A percentile compares a stretch with the other conserved stretches of the same genome.
Evolutionary conservation across 768 basidiomycete species (phyloP).

Genomic region (Gymnopilus junonius): DNA sequence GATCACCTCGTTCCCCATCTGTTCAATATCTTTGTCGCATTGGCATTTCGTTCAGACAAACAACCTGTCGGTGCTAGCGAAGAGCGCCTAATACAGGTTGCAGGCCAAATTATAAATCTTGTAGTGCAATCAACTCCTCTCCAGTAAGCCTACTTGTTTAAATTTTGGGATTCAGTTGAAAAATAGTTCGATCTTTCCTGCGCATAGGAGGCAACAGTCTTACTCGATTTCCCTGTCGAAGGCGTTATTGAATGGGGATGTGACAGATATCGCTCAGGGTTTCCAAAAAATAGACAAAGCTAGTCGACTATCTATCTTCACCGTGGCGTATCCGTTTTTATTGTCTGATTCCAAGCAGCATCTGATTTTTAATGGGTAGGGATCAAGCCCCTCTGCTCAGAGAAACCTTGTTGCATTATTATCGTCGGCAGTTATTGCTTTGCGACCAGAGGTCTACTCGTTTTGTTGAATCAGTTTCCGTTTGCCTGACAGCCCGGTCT

Average conservation of each 20-base stretch:
- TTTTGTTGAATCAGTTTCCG: not conserved
- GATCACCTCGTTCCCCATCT: constrained; percentile 76
- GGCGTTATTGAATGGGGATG: constrained; percentile 59
- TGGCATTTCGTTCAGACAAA: constrained; percentile 36
- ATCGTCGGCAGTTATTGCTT: constrained; percentile 63
- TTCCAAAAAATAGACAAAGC: constrained; percentile 51
- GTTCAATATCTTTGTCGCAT: constrained; percentile 62
- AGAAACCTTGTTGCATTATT: constrained; percentile 72
- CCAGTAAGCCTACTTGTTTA: constrained; percentile 55
- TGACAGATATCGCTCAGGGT: constrained; percentile 57
- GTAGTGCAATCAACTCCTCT: constrained; percentile 65
- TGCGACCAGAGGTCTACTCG: constrained; percentile 66
- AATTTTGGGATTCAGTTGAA: not conserved
- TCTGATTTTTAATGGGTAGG: constrained; percentile 34
- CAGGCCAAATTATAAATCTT: constrained; percentile 68
- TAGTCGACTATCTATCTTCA: constrained; percentile 44
- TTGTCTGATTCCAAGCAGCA: constrained; percentile 29
- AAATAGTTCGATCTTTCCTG: not conserved
- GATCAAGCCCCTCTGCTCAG: constrained; percentile 47
- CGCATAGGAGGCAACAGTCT: constrained; percentile 64
- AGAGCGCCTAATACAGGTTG: constrained; percentile 58
- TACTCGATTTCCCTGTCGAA: constrained; percentile 51
- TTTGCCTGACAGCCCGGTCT: constrained; percentile 2
- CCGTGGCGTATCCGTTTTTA: constrained; percentile 50
- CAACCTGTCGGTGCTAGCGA: constrained; percentile 41